phyloP scores from a whole-genome alignment of 148 eudicot species.

The Mesembryanthemum crystallinum region DNA sequence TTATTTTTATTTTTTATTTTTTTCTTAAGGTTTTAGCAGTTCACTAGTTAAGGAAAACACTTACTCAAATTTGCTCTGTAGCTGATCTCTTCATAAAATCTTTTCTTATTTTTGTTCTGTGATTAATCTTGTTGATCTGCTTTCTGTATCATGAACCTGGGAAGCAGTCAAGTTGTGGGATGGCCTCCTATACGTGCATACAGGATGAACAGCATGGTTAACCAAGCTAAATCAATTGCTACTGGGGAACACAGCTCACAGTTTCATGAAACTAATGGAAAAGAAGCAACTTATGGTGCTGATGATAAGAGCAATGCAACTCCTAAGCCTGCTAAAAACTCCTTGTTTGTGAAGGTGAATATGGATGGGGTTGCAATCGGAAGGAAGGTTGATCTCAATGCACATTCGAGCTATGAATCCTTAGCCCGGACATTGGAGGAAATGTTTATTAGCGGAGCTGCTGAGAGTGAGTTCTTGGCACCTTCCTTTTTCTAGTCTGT shows the following conservation, averaged over 20 bases:
- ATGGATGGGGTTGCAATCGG: conserved; percentile 88
- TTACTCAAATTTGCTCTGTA: neutral
- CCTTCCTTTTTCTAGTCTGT: neutral
- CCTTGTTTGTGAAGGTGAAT: conserved; percentile 81
- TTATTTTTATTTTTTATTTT: too few relatives aligned
- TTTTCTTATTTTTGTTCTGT: neutral
- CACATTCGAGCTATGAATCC: conserved; percentile 68
- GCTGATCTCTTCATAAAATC: neutral
- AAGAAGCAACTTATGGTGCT: conserved; percentile 29
- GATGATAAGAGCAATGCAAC: conserved; percentile 29
- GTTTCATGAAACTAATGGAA: conserved; percentile 41
- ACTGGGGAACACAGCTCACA: conserved; percentile 42
- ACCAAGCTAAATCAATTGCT: conserved; percentile 54
- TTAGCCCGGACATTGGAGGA: conserved; percentile 66
- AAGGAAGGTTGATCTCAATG: conserved; percentile 85
- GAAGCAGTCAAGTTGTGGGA: conserved; percentile 86
- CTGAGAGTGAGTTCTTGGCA: conserved; percentile 46
- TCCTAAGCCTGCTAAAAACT: conserved; percentile 35
- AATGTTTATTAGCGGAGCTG: conserved; percentile 59
- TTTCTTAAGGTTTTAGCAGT: neutral
- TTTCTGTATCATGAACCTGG: conserved; percentile 18
- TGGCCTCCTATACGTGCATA: conserved; percentile 91
- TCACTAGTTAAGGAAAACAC: neutral
- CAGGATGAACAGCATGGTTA: conserved; percentile 73
- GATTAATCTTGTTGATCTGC: neutral